Evolutionary conservation across 1,284 basidiomycete species (phyloP).

Genomic region (Pseudozyma sp.): DNA sequence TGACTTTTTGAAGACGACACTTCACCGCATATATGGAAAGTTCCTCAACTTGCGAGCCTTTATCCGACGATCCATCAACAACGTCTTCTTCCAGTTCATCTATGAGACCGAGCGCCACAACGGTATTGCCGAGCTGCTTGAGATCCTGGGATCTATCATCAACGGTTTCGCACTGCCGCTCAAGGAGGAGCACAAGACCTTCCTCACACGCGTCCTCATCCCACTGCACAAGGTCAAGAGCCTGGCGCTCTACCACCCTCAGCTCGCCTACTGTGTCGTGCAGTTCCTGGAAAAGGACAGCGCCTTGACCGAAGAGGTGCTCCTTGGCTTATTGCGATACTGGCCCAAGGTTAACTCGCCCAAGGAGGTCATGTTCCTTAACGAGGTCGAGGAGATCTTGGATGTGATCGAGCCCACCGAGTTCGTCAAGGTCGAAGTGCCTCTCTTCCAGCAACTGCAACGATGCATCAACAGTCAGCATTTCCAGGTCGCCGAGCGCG

Average conservation of each 20-base stretch:
- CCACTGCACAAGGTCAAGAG: conserved; percentile 98
- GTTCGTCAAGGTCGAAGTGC: conserved; percentile 95
- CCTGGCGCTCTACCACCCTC: conserved; percentile 95
- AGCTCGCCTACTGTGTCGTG: conserved; percentile 97
- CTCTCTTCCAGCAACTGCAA: conserved; percentile 93
- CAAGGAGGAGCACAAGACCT: conserved; percentile 99
- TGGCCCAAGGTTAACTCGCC: conserved; percentile 99
- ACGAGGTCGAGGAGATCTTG: conserved; percentile 98
- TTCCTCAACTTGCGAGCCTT: conserved; percentile 98
- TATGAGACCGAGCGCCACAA: conserved; percentile 99
- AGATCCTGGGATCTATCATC: conserved; percentile 99
- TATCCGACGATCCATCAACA: conserved; percentile 98
- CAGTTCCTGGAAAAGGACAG: conserved; percentile 99
- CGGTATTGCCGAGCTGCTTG: conserved; percentile 96
- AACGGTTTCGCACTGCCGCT: conserved; percentile 98
- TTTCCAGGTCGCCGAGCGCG: conserved; percentile 79
- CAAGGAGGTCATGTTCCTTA: conserved; percentile 99
- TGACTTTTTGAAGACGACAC: conserved; percentile 98
- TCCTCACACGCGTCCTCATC: conserved; percentile 94
- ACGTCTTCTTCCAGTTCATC: conserved; percentile 99
- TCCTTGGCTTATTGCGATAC: conserved; percentile 91
- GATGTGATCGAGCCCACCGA: conserved; percentile 97
- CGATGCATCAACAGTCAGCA: conserved; percentile 99
- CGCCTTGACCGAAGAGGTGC: conserved; percentile 90
- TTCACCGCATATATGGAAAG: conserved; percentile 99